Evolutionary conservation across 768 basidiomycete species (phyloP), one percentile per base, ranked within the genome.

Genomic region (Gyrodon lividus): DNA sequence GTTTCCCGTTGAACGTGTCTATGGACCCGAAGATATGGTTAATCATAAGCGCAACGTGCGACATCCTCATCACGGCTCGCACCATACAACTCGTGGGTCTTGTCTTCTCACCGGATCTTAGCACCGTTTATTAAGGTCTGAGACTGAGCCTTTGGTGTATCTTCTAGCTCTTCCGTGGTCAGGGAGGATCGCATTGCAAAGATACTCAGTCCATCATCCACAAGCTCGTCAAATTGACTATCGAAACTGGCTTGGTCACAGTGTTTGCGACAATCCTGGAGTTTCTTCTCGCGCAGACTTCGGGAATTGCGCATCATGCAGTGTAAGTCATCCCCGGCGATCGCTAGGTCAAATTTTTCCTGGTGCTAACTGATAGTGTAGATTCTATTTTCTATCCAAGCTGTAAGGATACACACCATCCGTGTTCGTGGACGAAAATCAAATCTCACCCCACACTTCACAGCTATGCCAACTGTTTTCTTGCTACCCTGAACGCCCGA

Each of bases 151-250:
- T 10, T 8, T 30, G 1, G 10, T 2, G 4, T 4, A 2, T 40
- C 46, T n/a, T 26, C 14, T 24, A 54, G 46, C 51, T 55, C 30
- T 48, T 48, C 31, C 45, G 41, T 26, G 35, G 41, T 17, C 33
- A 14, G 5, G 28, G 22, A 5, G 28, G 16, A 46, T 43, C 51
- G 6, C 8, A 12, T 26, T 40, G 23, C 35, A 40, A 2, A 13
- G 41, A 31, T n/a, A 57, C 52, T 35, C 56, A 55, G 7, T 41
- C 45, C 5, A 47, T 50, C 20, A 38, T 57, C 30, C 42, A 41
- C n/a, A 55, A 49, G 34, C 54, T 55, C 23, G 16, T 55, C 33
- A 53, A 55, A 41, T 41, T 55, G 20, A 55, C 54, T 17, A 54
- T 55, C 41, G 52, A 55, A 42, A 55, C 54, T 4, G 55, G 46